Evolutionary conservation across 306 rosid genomes (phyloP), one percentile per base, ranked within the genome.

Genomic region (Heteromeles arbutifolia): DNA sequence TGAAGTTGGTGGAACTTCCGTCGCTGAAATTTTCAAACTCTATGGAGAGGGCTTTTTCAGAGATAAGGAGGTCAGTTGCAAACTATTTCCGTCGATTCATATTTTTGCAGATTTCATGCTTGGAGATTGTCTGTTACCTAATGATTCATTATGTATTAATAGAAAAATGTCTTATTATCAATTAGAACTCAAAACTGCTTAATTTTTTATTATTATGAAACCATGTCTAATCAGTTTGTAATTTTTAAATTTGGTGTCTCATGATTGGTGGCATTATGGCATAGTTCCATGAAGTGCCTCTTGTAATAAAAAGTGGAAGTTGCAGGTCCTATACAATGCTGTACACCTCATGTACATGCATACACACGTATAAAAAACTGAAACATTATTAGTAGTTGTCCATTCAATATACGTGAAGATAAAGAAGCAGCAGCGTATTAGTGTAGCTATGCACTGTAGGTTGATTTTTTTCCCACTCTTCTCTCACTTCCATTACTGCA

Each of bases 21-120:
- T 95, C 53, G 91, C 96, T 76, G 97, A 95, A 69, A 89, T 95
- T 79, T 95, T 95, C 87, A 90, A 88, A 77, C 88, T 62, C 73
- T 63, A 89, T 65, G 99, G 99, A 72, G 99, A 95, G 82, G 74
- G 76, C 44, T 90, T 85, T 85, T 95, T 95, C 78, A 93, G 99
- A 70, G 86, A 90, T 45, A 90, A 84, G 78, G 99, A 95, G 98
- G 99, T 95, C 70, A 76, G 96, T 87, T 69, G 45, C 37, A 76
- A 74, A 75, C 41, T 71, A 37, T 80, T 17, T 56, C 29, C 50
- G 67, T 58, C 76, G 48, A 37, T 44, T 39, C 29, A 21, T 74
- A 79, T 67, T 18, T n/a, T 25, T 34, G 39, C 65, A 56, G 52
- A 72, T 78, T 68, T 74, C 17, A 31, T 67, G 67, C 71, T 67